Base-by-base conservation (phyloP, 1,284 basidiomycete species). In the Trametes hirsuta region DNA sequence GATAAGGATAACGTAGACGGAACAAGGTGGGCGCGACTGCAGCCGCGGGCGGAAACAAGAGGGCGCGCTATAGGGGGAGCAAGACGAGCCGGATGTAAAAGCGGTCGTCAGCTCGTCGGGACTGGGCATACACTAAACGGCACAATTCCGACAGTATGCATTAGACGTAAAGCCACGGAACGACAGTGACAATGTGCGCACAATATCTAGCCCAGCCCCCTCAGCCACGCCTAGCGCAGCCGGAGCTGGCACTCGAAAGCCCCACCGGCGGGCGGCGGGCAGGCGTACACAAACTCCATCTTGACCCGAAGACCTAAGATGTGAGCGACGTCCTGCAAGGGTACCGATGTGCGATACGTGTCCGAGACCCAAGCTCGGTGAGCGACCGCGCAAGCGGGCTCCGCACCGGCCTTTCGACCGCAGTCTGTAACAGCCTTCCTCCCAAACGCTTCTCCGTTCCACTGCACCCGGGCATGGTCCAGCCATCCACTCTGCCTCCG, bases 111-210 rank as follows among this genome's bases (percentile, higher is more conserved):
- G 37, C n/a, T 25, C 21, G 15, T 41, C 51, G 30, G 47, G 22
- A 39, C 40, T 15, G 41, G 34, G 36, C 36, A 46, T 18, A 39
- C 37, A 24, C 42, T 4, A n/a, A 21, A 22, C n/a, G 21, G 53
- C 44, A n/a, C 37, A 21, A 50, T 56, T 35, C 49, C 56, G 59
- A 62, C 40, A 54, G 53, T 58, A 61, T 63, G 61, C 53, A 65
- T 63, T 65, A 63, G 64, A 65, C 42, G 39, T 59, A 62, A 61
- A 53, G 58, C 59, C 54, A 61, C 35, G 42, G 44, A 58, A 63
- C 50, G 59, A 65, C 58, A 54, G 45, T 58, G 51, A 61, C 51
- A 61, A 44, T 50, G 48, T 56, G 59, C 61, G 61, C 64, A 65
- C 64, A 65, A 63, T 53, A 54, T 56, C 42, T 42, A 61, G 54